Evolutionary conservation across 139 green algal genomes (phyloP), one percentile per base, ranked within the genome.

Genomic region (Coelastrella sp.): DNA sequence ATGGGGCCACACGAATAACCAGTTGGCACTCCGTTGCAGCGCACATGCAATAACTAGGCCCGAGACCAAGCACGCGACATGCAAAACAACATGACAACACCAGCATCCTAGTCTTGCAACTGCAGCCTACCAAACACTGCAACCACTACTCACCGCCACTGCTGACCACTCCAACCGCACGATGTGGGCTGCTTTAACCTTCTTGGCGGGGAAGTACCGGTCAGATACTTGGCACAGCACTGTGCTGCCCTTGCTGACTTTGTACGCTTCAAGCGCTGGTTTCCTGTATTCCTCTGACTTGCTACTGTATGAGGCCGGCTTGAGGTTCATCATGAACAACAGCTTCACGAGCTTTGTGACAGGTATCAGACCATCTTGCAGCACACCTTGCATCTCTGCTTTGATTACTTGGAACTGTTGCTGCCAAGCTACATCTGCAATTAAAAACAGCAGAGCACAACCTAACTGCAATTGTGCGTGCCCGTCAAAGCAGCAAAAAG

Each of bases 151-250:
- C 79, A 85, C 79, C 79, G 79, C 79, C 56, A 85, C 20, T 74
- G 79, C 8, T 72, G 79, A 68, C 79, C 79, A 85, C 57, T 85
- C 79, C 79, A 85, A 35, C 79, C 79, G 57, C 79, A 85, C 7
- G 8, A 85, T 85, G 79, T 85, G 79, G 17, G 58, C 79, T 85
- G 79, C 79, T 74, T 49, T 72, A 8, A 85, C 79, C 19, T 73
- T 10, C n/a, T 12, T 6, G 27, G 57, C 79, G 15, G 79, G 79
- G 27, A 85, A 85, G 79, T 85, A 85, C 79, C 79, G 79, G 79
- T 85, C 79, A 85, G 79, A 85, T 72, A 85, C 49, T 35, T 74
- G 57, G 79, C 79, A 85, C 6, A 85, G 79, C 49, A 85, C 74
- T 49, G 15, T 85, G 49, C 35, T 49, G 79, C 27, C 57, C 49